Base-by-base conservation (phyloP, 208 protist species). In the Crithidia bombi region DNA sequence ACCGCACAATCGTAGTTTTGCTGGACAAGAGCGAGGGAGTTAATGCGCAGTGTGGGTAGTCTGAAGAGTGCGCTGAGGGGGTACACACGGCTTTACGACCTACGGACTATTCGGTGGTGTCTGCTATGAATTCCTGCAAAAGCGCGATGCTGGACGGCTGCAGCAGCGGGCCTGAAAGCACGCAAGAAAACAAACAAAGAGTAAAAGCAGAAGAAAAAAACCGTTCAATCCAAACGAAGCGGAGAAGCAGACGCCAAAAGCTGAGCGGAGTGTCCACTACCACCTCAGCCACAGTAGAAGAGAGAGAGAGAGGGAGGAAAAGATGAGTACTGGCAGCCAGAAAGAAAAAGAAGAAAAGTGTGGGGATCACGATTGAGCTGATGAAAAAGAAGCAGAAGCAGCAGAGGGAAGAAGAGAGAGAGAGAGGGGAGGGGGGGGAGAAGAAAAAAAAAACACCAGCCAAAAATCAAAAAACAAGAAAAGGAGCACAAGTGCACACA, bases 301-400 rank as follows among this genome's bases (percentile, higher is more conserved):
- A 6, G 17, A 15, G 12, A 5, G 28, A 15, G 28, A 56, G 5
- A 36, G 30, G 5, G 28, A 36, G 14, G 25, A 30, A n/a, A n/a
- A n/a, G n/a, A n/a, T n/a, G n/a, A n/a, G n/a, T n/a, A n/a, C n/a
- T n/a, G n/a, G 43, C 35, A 1, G 17, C 36, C 12, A 33, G 12
- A n/a, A 21, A 73, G 21, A 26, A 64, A 44, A 47, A 55, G 17
- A 14, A 64, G 19, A n/a, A 74, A 36, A 64, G 55, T 10, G 28
- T 10, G 1, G 1, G n/a, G 2, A 49, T 51, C 14, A 47, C 43
- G 30, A 26, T 33, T 25, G 32, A 41, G 32, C 32, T 41, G 32
- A n/a, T 12, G 10, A 32, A 26, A 26, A n/a, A 57, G 14, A 61
- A 61, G 55, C 55, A 61, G 55, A 61, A 47, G 50, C 44, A 30